phyloP scores from a whole-genome alignment of 2,329 filamentous ascomycete genomes.

The Ophiosphaerella herpotricha region DNA sequence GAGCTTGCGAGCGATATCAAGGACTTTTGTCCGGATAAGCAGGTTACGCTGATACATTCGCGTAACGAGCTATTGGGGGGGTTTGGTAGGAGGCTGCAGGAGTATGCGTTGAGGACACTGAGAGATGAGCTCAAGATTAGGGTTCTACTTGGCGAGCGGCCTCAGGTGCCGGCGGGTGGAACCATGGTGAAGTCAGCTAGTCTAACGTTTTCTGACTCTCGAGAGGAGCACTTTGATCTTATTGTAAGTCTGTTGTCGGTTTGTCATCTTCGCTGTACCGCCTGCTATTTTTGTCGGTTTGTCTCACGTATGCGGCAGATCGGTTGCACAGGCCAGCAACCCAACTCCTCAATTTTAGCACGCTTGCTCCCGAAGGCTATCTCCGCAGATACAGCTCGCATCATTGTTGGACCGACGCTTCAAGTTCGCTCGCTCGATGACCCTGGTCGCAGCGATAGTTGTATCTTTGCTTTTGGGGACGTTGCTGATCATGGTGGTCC shows the following conservation, averaged over 20 bases:
- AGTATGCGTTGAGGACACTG: conserved; percentile 49
- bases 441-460: conserved; percentile 62
- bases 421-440: conserved; percentile 52
- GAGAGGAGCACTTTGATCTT: conserved; percentile 53
- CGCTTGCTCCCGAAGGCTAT: conserved; percentile 53
- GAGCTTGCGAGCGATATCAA: conserved; percentile 65
- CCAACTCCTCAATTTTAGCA: conserved; percentile 57
- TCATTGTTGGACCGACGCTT: conserved; percentile 61
- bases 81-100: conserved; percentile 40
- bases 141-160: conserved; percentile 59
- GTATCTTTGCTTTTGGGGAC: conserved; percentile 68
- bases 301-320: conserved; percentile 48
- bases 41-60: no score
- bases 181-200: conserved; percentile 53
- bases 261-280: not conserved
- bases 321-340: conserved; percentile 63
- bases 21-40: no score
- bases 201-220: conserved; percentile 38
- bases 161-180: conserved; percentile 44
- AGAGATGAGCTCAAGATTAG: conserved; percentile 47
- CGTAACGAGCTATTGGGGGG: no score
- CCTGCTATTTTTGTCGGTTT: not conserved
- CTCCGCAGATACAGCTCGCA: conserved; percentile 52
- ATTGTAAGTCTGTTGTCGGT: conserved; percentile 43
- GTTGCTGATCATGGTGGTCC: conserved; percentile 60